Base-by-base conservation (phyloP, 2,329 filamentous ascomycete genomes). In the Orbilia brochopaga region DNA sequence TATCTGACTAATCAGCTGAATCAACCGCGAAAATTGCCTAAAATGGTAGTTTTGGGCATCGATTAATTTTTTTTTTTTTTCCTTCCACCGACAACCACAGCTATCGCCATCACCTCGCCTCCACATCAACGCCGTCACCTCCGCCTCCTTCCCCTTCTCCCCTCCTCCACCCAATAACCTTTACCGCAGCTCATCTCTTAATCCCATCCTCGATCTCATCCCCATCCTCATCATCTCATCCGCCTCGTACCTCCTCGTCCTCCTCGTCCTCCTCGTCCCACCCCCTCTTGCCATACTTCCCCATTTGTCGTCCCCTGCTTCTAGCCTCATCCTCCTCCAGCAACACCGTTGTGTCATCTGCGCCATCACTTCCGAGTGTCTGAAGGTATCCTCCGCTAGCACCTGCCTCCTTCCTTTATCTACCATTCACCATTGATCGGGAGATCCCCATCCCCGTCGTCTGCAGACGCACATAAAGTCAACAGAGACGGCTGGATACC, bases 351-450 rank as follows among this genome's bases (percentile, higher is more conserved):
- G 27, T 8, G 3, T 48, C 17, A 17, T 32, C 50, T 10, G 37
- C 46, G 13, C 21, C 30, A 2, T 52, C 75, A 73, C 75, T 76
- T 74, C 73, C 76, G 75, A 74, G 75, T 74, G 77, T 75, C 74
- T 66, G n/a, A 42, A 42, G 37, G 13, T 42, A 42, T 5, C n/a
- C 37, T 17, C 37, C 27, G 27, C 27, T 74, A 37, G 61, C 70
- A 62, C 63, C 60, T 59, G 27, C 48, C 48, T 69, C 59, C 50
- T 74, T 64, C 69, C 58, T 63, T 72, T 72, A n/a, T n/a, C n/a
- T n/a, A 75, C 73, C 59, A 69, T 61, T 56, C 27, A 32, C 8
- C 4, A 4, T 32, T 8, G 27, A 32, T 32, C 27, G 27, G 27
- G 3, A 8, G 27, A 32, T 32, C 3, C 27, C 27, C 4, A 32